Evolutionary conservation across 2,329 filamentous ascomycete genomes (phyloP).

Genomic region (Pseudogymnoascus sp.): DNA sequence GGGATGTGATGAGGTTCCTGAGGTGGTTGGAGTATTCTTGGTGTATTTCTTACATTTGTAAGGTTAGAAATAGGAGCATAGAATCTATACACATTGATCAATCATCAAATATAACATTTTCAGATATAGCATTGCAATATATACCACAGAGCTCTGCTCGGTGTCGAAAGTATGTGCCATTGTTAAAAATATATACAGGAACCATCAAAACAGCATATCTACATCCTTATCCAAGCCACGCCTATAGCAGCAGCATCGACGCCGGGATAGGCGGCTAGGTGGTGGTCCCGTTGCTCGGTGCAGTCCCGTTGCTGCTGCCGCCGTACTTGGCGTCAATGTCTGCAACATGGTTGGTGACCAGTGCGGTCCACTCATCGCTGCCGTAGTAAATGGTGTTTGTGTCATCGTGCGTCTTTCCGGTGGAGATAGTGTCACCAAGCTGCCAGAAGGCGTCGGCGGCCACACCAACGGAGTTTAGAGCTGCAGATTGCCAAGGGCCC

Average conservation of each 20-base stretch:
- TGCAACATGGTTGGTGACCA: neutral
- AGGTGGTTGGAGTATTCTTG: neutral
- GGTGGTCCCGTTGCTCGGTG: neutral
- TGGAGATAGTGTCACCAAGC: conserved; percentile 22
- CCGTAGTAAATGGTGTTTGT: conserved; percentile 24
- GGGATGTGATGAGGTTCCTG: neutral
- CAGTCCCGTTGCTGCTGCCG: neutral
- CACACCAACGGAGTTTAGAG: conserved; percentile 15
- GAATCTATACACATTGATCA: neutral
- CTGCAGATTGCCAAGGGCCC: conserved; percentile 19
- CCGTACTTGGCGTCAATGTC: neutral
- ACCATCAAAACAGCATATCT: neutral
- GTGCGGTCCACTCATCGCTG: conserved; percentile 18
- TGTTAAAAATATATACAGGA: conserved; percentile 3
- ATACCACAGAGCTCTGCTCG: neutral
- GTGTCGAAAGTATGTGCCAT: neutral
- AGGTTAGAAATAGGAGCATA: neutral
- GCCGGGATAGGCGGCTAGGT: neutral
- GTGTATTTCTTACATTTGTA: neutral
- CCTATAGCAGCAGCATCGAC: neutral
- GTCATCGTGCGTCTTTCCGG: conserved; percentile 21
- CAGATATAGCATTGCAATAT: neutral
- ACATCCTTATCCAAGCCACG: neutral
- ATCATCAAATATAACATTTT: neutral
- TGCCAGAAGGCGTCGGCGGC: conserved; percentile 28